Base-by-base conservation (phyloP, 352 stramenopile genomes). In the Stramenopiles sp. region DNA sequence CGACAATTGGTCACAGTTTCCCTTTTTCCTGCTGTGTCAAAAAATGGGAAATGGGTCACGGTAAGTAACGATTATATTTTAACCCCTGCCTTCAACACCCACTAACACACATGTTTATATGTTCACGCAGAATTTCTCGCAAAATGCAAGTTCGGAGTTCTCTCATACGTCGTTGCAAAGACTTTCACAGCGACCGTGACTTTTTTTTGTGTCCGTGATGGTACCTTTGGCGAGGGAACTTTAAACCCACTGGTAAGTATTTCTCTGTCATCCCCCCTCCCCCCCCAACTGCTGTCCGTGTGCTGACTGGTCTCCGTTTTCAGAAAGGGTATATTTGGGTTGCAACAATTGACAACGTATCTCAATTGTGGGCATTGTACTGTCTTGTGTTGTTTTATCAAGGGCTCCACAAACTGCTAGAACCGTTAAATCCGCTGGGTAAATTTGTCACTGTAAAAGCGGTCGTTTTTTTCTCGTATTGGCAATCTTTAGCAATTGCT, bases 391-490 rank as follows among this genome's bases (percentile, higher is more conserved):
- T 96, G 48, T 96, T 96, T 78, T 96, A 95, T 82, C 78, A 91
- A 49, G 91, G 83, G n/a, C 92, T 88, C 1, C 85, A 92, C 71
- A 85, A 93, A 68, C 87, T 94, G 74, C 81, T 96, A 69, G 81
- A 83, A 34, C 89, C 90, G 31, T 89, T 95, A 73, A 82, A 88
- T 6, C 90, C 90, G 43, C 84, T 94, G 76, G 86, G 85, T n/a
- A 96, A 96, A 79, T 96, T 96, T 78, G 76, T 96, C 36, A 86
- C 86, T 1, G 94, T 96, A 78, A 96, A 96, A 77, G 86, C 85
- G 1, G 92, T 96, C 74, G 93, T 96, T 37, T 96, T 96, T 81
- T 94, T 96, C 76, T 94, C 88, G 32, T 96, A 92, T 81, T 96
- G 90, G 90, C 90, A 96, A 83, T 90, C 84, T 33, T 80, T 96